A percentile compares a stretch with the other conserved stretches of the same genome.
These are phyloP conservation scores for Hemerocallis citrina DNA, from an alignment of 106 monocot species.

Conservation along the genomic window DNA sequence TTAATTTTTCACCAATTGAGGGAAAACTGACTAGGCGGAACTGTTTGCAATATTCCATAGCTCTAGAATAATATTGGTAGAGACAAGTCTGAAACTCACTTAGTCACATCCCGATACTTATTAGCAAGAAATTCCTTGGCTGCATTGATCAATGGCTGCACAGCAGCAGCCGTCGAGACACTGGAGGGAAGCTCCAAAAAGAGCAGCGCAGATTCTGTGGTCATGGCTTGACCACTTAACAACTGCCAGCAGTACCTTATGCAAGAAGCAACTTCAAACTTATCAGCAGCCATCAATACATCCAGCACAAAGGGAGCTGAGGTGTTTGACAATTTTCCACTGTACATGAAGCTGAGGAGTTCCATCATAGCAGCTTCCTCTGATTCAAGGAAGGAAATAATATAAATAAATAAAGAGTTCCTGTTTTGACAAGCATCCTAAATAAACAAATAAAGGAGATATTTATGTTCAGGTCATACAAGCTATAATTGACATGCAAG, in stretches of 20 bases:
- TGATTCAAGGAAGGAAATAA: slow-evolving; percentile 19
- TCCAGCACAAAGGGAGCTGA: slow-evolving; percentile 30
- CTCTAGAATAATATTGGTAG: too few species aligned
- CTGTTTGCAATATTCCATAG: too few species aligned
- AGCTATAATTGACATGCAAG: too few species aligned
- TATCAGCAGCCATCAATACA: slow-evolving; percentile 49
- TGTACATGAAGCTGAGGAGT: slow-evolving; percentile 47
- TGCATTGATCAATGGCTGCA: slow-evolving; percentile 43
- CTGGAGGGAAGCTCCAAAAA: slow-evolving; percentile 46
- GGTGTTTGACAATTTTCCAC: slow-evolving; percentile 36
- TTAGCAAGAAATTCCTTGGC: slow-evolving; percentile 49
- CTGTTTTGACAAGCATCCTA: neutral
- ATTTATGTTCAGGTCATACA: neutral
- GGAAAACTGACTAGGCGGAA: too few species aligned
- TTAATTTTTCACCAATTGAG: too few species aligned
- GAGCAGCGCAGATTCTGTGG: slow-evolving; percentile 47
- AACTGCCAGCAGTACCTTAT: slow-evolving; percentile 45
- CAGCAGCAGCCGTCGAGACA: slow-evolving; percentile 36
- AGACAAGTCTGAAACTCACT: slow-evolving; percentile 16
- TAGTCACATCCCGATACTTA: slow-evolving; percentile 37
- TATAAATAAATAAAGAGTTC: neutral
- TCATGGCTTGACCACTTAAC: slow-evolving; percentile 39
- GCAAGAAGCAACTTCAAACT: slow-evolving; percentile 54
- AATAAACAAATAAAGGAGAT: neutral
- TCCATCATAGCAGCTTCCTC: slow-evolving; percentile 53